Base-by-base conservation (phyloP, 2,329 filamentous ascomycete species). In the Aspergillus piperis region DNA sequence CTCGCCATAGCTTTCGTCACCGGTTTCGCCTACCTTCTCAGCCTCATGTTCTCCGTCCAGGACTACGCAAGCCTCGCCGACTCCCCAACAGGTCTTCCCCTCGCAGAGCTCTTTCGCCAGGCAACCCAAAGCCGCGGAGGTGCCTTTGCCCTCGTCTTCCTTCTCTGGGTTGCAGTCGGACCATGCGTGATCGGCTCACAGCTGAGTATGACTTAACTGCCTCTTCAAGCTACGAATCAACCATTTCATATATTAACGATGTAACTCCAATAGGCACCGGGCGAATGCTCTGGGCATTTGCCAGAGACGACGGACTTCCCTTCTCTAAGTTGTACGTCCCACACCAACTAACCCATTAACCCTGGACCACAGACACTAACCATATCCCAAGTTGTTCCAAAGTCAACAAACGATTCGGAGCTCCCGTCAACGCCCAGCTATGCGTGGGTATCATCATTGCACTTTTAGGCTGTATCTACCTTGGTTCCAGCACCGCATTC, bases 401-500 rank as follows among this genome's bases (percentile, higher is more conserved):
- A 8, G 80, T 90, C 70, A 68, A 75, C 72, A 60, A 61, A 1
- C 73, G 13, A 63, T 66, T 38, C 76, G 78, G 70, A 65, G 78
- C 48, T 48, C 85, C 85, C 0, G 81, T 85, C 68, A 84, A 86
- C 63, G 83, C 86, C 0, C 86, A 84, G 2, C 59, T 87, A 0
- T 76, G 80, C 23, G 82, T 81, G 69, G 72, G 77, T 0, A 62
- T 77, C 36, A 76, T 82, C 54, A 82, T 82, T 19, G 86, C 84
- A 0, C 68, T 88, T 0, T 75, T 91, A 0, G 88, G 87, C 0
- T 81, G 80, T 38, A 86, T 91, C 39, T 90, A 90, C 59, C 81
- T 90, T 1, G 88, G 85, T n/a, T 86, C 81, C 38, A 83, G 79
- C 2, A 88, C 86, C 0, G 88, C 89, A 0, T 91, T 91, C 73